Conservation (phyloP, 495 filamentous ascomycete genomes). For the Astrocystis sublimbata region DNA sequence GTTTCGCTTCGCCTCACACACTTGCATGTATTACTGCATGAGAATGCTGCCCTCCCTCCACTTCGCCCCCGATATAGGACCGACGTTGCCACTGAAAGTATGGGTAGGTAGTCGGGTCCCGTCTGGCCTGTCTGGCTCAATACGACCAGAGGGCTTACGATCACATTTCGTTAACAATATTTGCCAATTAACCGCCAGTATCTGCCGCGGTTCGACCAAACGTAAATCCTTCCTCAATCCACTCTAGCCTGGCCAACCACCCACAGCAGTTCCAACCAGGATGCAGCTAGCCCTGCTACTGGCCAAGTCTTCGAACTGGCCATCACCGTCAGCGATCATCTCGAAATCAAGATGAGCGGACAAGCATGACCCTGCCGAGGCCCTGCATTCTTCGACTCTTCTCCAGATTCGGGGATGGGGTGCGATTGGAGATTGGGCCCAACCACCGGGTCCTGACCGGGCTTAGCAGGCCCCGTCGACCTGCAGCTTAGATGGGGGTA, state of each 20-base stretch:
- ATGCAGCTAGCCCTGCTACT: too few relatives aligned
- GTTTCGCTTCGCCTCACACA: neutral
- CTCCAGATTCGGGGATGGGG: constrained; percentile 17
- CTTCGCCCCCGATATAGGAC: constrained; percentile 11
- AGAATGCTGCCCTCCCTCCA: neutral
- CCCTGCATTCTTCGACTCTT: neutral
- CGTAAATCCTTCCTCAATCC: neutral
- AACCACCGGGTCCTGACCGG: neutral
- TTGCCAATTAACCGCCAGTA: neutral
- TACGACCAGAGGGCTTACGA: neutral
- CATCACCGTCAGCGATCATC: neutral
- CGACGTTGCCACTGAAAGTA: constrained; percentile 2
- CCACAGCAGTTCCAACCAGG: neutral
- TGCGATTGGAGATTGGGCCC: constrained; percentile 2
- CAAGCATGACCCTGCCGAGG: neutral
- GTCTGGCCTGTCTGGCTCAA: neutral
- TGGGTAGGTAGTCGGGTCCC: neutral
- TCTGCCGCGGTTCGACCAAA: neutral
- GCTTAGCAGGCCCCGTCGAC: neutral
- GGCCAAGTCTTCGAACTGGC: too few relatives aligned
- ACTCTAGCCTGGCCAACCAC: neutral
- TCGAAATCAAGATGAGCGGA: neutral
- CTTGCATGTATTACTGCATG: constrained; percentile 5
- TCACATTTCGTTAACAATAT: neutral
- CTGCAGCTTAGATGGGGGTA: constrained; percentile 15